Evolutionary conservation across 164 flowering plant species (phyloP).

Genomic region (Vitis labrusca): DNA sequence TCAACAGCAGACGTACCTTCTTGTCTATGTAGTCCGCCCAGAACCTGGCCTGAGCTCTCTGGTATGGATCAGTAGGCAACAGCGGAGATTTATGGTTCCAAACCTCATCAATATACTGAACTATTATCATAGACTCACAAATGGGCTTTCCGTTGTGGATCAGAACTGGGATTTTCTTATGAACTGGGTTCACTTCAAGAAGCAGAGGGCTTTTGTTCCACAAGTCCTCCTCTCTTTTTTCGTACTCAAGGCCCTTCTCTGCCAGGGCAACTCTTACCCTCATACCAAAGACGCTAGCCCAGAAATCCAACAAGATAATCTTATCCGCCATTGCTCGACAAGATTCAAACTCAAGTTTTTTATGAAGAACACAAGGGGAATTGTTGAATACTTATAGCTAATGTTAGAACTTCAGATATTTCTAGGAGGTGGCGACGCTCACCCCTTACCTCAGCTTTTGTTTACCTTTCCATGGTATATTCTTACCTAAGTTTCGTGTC

Average conservation of each 20-base stretch:
- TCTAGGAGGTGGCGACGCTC: too few species aligned
- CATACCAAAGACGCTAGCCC: conserved; percentile 27
- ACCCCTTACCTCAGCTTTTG: too few species aligned
- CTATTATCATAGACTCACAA: conserved; percentile 16
- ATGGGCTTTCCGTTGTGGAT: conserved; percentile 19
- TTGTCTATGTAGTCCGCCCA: conserved; percentile 16
- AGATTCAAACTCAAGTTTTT: too few species aligned
- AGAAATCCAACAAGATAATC: conserved; percentile 20
- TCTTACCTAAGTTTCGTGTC: too few species aligned
- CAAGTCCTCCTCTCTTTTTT: conserved; percentile 11
- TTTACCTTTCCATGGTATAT: too few species aligned
- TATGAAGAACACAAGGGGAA: too few species aligned
- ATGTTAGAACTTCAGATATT: too few species aligned
- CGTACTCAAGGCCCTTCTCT: conserved; percentile 22
- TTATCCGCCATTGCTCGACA: conserved; percentile 21
- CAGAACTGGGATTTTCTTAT: conserved; percentile 20
- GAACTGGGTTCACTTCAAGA: conserved; percentile 22
- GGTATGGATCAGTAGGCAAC: conserved; percentile 17
- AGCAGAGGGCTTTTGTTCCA: conserved; percentile 13
- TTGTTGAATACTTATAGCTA: too few species aligned
- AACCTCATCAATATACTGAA: conserved; percentile 21
- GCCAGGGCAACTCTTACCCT: conserved; percentile 26
- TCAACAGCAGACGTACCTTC: not conserved
- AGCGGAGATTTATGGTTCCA: conserved; percentile 15
- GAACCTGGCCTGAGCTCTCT: conserved; percentile 14